These are phyloP conservation scores for Lunasporangiospora selenospora DNA, from an alignment of 192 early-diverging fungal species.

Conservation along the genomic window DNA sequence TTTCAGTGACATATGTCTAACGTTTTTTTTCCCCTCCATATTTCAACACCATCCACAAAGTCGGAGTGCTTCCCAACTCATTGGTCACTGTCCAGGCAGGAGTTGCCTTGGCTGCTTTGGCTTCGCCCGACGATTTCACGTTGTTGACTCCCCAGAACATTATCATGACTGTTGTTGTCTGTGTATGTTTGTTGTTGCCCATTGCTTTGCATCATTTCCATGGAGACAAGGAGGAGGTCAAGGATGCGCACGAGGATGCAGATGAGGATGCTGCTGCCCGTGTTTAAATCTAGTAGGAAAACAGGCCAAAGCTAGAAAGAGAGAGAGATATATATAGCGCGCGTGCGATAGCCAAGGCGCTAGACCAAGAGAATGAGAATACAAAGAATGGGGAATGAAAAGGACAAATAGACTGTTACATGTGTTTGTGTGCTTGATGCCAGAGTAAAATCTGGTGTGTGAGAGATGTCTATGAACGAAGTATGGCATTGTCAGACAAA, in stretches of 20 bases:
- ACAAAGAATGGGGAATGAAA: too few relatives aligned
- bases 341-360: too few relatives aligned
- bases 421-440: too few relatives aligned
- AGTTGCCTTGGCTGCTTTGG: slow-evolving; percentile 45
- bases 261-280: slow-evolving; percentile 15
- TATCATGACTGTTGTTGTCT: slow-evolving; percentile 37
- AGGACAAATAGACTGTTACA: too few relatives aligned
- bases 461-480: too few relatives aligned
- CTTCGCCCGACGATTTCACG: slow-evolving; percentile 47
- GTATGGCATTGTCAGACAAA: too few relatives aligned
- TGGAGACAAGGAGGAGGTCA: slow-evolving; percentile 21
- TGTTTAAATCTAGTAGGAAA: too few relatives aligned
- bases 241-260: slow-evolving; percentile 12
- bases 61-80: slow-evolving; percentile 46
- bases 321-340: too few relatives aligned
- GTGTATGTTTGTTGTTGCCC: slow-evolving; percentile 28
- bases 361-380: too few relatives aligned
- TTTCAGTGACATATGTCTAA: not conserved
- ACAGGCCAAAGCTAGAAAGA: too few relatives aligned
- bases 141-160: slow-evolving; percentile 49
- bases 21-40: not conserved
- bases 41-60: too few relatives aligned
- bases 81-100: slow-evolving; percentile 51
- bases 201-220: slow-evolving; percentile 35
- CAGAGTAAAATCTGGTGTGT: too few relatives aligned